Evolutionary conservation across 768 basidiomycete species (phyloP).

Genomic region (Xerocomellus amylosporus): DNA sequence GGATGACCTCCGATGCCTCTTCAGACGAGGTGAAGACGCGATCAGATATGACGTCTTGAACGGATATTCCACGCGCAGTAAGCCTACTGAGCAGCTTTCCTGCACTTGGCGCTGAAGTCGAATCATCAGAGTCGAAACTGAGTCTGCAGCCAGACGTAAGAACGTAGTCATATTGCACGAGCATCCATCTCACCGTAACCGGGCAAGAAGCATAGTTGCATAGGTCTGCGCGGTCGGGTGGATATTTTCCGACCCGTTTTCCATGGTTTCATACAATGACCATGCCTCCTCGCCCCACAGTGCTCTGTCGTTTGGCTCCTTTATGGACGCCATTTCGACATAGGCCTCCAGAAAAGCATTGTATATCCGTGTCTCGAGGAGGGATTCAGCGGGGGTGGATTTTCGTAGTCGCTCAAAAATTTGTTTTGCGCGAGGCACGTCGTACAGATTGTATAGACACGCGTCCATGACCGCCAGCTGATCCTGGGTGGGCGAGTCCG

Average conservation of each 20-base stretch:
- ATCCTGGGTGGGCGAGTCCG: constrained; percentile 65
- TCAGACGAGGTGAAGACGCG: constrained; percentile 53
- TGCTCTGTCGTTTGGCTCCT: constrained; percentile 42
- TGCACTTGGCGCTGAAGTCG: constrained; percentile 13
- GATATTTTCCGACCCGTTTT: constrained; percentile 45
- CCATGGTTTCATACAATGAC: constrained; percentile 58
- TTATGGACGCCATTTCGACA: constrained; percentile 50
- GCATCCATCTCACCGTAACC: constrained; percentile 44
- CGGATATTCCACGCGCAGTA: constrained; percentile 46
- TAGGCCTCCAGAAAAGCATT: constrained; percentile 69
- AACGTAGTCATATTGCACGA: not conserved
- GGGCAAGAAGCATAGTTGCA: constrained; percentile 62
- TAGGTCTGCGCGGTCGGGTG: constrained; percentile 59
- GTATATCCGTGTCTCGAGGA: constrained; percentile 51
- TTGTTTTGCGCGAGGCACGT: constrained; percentile 70
- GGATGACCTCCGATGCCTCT: constrained; percentile 54
- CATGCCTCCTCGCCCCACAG: constrained; percentile 65
- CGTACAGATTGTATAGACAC: constrained; percentile 72
- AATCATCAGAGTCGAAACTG: constrained; percentile 32
- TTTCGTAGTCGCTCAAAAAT: constrained; percentile 67
- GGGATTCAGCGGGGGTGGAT: constrained; percentile 38
- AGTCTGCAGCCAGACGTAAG: constrained; percentile 35
- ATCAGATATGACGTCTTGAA: constrained; percentile 54
- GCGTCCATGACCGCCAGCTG: constrained; percentile 77
- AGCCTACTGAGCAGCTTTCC: constrained; percentile 44